A percentile compares a stretch with the other conserved stretches of the same genome.
Conservation (phyloP, 768 basidiomycete genomes). For the Phylloporus sp. region DNA sequence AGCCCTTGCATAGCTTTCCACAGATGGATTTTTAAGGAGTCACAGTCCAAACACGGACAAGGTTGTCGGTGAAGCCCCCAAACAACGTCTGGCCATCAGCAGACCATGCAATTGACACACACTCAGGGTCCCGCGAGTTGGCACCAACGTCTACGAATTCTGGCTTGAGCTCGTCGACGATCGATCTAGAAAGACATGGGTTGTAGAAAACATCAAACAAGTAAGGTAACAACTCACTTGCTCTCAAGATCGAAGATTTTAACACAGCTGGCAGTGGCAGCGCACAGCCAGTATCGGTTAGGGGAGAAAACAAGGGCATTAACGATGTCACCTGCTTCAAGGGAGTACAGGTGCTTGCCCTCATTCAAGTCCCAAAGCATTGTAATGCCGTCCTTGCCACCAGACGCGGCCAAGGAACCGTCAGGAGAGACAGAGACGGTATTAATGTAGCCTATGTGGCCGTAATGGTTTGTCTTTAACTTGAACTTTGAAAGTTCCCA, state of each 20-base stretch:
- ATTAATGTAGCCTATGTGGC: conserved; percentile 99
- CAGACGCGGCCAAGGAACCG: conserved; percentile 97
- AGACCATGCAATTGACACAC: conserved; percentile 97
- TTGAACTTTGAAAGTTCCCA: conserved; percentile 99
- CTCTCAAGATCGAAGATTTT: conserved; percentile 99
- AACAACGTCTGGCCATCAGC: conserved; percentile 97
- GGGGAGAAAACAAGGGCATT: conserved; percentile 99
- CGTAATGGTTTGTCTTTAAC: conserved; percentile 99
- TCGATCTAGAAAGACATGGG: conserved; percentile 54
- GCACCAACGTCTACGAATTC: conserved; percentile 77
- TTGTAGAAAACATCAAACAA: background rate
- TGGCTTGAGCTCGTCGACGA: conserved; percentile 98
- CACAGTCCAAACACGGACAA: conserved; percentile 90
- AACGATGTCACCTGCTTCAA: conserved; percentile 97
- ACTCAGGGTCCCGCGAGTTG: conserved; percentile 79
- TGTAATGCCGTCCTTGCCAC: conserved; percentile 99
- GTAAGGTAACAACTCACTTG: conserved; percentile 62
- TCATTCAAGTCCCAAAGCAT: conserved; percentile 99
- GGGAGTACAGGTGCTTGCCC: conserved; percentile 99
- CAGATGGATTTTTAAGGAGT: conserved; percentile 37
- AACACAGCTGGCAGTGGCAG: conserved; percentile 94
- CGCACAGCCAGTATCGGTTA: conserved; percentile 99
- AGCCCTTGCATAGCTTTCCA: conserved; percentile 18
- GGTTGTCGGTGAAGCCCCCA: conserved; percentile 95
- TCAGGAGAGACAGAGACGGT: conserved; percentile 98